Percentiles rank a stretch among this genome's conserved stretches.
Conservation (phyloP, 1,284 basidiomycete genomes). For the Coniophora puteana region DNA sequence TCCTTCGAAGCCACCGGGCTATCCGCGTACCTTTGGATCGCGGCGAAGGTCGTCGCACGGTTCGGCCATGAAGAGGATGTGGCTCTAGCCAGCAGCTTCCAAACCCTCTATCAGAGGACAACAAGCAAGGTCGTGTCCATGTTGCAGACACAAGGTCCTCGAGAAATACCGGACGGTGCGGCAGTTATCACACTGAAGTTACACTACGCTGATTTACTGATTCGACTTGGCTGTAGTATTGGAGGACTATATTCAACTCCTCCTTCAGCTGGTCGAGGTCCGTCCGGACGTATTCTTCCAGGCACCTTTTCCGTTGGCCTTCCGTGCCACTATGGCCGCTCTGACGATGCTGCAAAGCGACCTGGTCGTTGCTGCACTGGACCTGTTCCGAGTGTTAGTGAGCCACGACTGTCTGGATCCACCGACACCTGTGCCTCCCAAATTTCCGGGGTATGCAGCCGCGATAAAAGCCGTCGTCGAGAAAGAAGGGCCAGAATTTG, state of each 20-base stretch:
- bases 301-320: slow-evolving; percentile 73
- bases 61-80: slow-evolving; percentile 66
- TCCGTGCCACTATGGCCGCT: slow-evolving; percentile 72
- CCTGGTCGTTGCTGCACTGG: slow-evolving; percentile 77
- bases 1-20: slow-evolving; percentile 83
- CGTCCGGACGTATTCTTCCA: slow-evolving; percentile 78
- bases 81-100: slow-evolving; percentile 51
- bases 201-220: neutral
- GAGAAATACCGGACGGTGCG: slow-evolving; percentile 81
- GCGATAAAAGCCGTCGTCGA: slow-evolving; percentile 68
- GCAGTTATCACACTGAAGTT: slow-evolving; percentile 7
- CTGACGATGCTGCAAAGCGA: slow-evolving; percentile 80
- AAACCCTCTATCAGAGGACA: slow-evolving; percentile 69
- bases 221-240: slow-evolving; percentile 57
- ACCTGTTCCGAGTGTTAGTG: slow-evolving; percentile 73
- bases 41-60: slow-evolving; percentile 74
- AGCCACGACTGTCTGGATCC: slow-evolving; percentile 65
- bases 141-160: slow-evolving; percentile 62
- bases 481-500: slow-evolving; percentile 72
- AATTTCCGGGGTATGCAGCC: slow-evolving; percentile 60
- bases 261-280: slow-evolving; percentile 66
- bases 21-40: slow-evolving; percentile 93
- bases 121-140: slow-evolving; percentile 69
- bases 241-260: slow-evolving; percentile 91
- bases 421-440: slow-evolving; percentile 49